Evolutionary conservation across 2,329 filamentous ascomycete species (phyloP), one percentile per base, ranked within the genome.

Genomic region (Kalaharituber pfeilii): DNA sequence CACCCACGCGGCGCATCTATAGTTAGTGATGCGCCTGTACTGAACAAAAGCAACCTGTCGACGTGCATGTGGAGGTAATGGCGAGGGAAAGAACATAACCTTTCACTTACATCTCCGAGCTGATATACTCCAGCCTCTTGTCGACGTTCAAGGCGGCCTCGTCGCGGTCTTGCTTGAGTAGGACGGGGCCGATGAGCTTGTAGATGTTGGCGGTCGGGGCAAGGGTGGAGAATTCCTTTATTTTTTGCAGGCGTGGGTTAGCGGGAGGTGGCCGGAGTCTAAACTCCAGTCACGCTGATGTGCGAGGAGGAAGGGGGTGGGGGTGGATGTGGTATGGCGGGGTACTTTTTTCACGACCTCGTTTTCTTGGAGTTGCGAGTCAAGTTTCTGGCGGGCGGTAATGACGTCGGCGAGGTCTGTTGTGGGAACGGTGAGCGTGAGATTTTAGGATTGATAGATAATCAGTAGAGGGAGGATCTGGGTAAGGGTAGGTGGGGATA

Each of bases 311-410:
- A 24, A 45, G 11, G 42, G 5, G 22, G 22, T 20, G 15, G 42
- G 6, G 6, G 15, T 20, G 3, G 15, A 47, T 20, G 42, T 20
- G 64, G 60, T 60, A 61, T 2, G 27, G 47, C 26, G 49, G 9
- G 44, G 45, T 62, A 86, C 85, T 71, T 85, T 83, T 68, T 93
- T 80, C 8, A 98, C 91, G 15, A 83, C 81, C 50, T 81, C 71
- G 67, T 96, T 98, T 69, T 98, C 91, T 66, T 94, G 86, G 67
- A 84, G 84, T 69, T 98, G 91, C 5, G 87, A 84, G 67, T 95
- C 88, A 5, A 98, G 79, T 70, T 84, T 93, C 71, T 98, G 88
- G 59, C 88, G 79, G 8, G 86, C 84, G 45, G 80, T 75, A 25
- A 96, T 79, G 18, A 79, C 73, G 44, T 74, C 77, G 68, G 87